phyloP scores from a whole-genome alignment of 2,329 filamentous ascomycete species.

The Fusarium sp. region DNA sequence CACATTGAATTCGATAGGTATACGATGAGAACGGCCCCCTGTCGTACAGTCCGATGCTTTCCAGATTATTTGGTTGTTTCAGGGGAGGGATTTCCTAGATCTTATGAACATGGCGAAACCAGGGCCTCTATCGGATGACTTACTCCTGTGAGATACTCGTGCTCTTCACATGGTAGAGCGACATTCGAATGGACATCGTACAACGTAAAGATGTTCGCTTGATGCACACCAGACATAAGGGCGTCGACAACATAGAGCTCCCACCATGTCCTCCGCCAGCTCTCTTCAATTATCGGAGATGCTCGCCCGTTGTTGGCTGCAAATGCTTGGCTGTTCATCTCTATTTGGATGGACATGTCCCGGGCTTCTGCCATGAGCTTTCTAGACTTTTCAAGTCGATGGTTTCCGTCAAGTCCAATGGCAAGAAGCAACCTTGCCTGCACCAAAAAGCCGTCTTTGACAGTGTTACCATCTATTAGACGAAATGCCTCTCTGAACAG shows the following conservation, averaged over 20 bases:
- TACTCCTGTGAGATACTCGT: not conserved
- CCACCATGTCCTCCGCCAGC: slow-evolving; percentile 17
- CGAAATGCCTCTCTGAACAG: not conserved
- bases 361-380: not conserved
- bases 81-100: not conserved
- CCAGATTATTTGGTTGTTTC: not conserved
- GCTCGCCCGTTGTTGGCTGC: not conserved
- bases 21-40: not conserved
- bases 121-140: not conserved
- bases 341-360: not conserved
- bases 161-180: slow-evolving; percentile 1
- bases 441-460: not conserved
- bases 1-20: slow-evolving; percentile 6
- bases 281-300: not conserved
- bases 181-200: not conserved
- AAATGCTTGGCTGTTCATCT: not conserved
- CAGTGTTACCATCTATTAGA: not conserved
- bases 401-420: slow-evolving; percentile 2
- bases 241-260: slow-evolving; percentile 13
- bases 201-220: slow-evolving; percentile 2
- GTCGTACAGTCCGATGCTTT: not conserved
- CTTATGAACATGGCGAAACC: not conserved
- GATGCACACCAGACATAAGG: slow-evolving; percentile 9
- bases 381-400: not conserved
- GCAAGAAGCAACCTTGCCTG: slow-evolving; percentile 1